Evolutionary conservation across 164 flowering plant species (phyloP), one percentile per base, ranked within the genome.

Genomic region (Nelumbo lutea): DNA sequence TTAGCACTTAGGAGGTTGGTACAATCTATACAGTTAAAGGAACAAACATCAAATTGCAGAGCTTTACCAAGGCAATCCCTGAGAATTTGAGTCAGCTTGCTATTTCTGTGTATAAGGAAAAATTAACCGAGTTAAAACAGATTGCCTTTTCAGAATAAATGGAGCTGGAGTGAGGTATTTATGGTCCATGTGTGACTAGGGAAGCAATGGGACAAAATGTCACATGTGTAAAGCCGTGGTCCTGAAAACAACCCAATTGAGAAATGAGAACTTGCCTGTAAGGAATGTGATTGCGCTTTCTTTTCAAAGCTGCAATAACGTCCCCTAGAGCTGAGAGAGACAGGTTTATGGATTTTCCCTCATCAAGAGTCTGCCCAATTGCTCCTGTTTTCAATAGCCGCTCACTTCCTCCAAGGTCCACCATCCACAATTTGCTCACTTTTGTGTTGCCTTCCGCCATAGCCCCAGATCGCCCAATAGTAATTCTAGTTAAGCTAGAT

Each of bases 351-450:
- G 95, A 90, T 64, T 83, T 77, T 42, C 97, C 97, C 78, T 91
- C 95, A 64, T 91, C 93, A 39, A 91, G 82, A 38, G 90, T 89
- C 68, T 79, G 89, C 58, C 97, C 97, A 41, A 80, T 81, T 1
- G 97, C 97, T 75, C 91, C 89, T 1, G 95, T 91, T 84, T 91
- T 91, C 77, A 91, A 64, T 43, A 88, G 53, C 5, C 95, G 76
- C 72, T 91, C 97, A 66, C 91, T 91, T 59, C 97, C 97, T 72
- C 97, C 97, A 74, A 91, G 97, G 76, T 91, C 97, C 66, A 89
- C 88, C 97, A 91, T 85, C 94, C 95, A 89, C 67, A 89, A 65
- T 81, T 89, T 89, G 84, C 87, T 85, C 38, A 77, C 69, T 75
- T 80, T 78, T 48, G 72, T 42, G 71, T 76, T 82, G 44, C 76